phyloP scores from a whole-genome alignment of 2,329 filamentous ascomycete genomes.

The Nannizzia gypsea region DNA sequence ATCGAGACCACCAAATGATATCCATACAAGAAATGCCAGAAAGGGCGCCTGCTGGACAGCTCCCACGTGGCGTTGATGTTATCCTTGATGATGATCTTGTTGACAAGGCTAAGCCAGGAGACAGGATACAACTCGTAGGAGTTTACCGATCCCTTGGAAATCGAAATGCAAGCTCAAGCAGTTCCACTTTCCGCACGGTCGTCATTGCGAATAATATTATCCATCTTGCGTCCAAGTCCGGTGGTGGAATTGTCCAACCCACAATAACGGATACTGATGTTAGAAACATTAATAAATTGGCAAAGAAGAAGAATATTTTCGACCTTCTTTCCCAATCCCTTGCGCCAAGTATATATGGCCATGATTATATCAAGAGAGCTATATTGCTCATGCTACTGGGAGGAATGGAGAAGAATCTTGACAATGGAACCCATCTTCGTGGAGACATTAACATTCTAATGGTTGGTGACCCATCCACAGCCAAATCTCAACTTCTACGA shows the following conservation, averaged over 20 bases:
- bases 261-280: conserved; percentile 94
- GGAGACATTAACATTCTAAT: conserved; percentile 99
- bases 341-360: conserved; percentile 91
- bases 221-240: conserved; percentile 87
- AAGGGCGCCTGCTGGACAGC: conserved; percentile 82
- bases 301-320: conserved; percentile 89
- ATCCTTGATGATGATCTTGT: conserved; percentile 95
- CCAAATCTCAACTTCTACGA: conserved; percentile 92
- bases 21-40: conserved; percentile 99
- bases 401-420: conserved; percentile 95
- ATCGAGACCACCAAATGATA: conserved; percentile 92
- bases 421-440: conserved; percentile 93
- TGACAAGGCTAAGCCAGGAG: conserved; percentile 86
- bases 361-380: conserved; percentile 96
- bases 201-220: conserved; percentile 93
- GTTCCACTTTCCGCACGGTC: conserved; percentile 86
- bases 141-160: conserved; percentile 92
- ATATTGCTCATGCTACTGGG: conserved; percentile 90
- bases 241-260: conserved; percentile 81
- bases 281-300: conserved; percentile 94
- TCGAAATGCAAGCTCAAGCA: conserved; percentile 79
- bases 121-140: conserved; percentile 92
- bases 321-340: conserved; percentile 87
- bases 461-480: conserved; percentile 96
- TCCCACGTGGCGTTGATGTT: conserved; percentile 90